Evolutionary conservation across 306 rosid genomes (phyloP).

Genomic region (Cucurbita pepo): DNA sequence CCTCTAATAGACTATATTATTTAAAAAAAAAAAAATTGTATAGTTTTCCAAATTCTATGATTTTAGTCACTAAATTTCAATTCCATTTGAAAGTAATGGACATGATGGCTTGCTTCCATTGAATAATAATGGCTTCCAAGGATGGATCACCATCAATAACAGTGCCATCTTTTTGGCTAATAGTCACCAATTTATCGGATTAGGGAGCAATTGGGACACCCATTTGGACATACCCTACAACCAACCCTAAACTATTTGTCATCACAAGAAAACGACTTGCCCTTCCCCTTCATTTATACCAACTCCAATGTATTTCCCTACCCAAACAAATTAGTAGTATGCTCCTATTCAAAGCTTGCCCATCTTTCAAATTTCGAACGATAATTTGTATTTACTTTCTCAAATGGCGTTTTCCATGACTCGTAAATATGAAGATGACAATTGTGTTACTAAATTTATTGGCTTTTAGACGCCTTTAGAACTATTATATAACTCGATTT

Average conservation of each 20-base stretch:
- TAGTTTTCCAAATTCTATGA: not conserved
- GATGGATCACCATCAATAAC: conserved; percentile 4
- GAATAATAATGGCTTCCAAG: not conserved
- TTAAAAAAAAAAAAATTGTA: too few species aligned
- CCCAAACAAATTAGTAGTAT: too few species aligned
- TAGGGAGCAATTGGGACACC: conserved; percentile 4
- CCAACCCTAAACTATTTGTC: not conserved
- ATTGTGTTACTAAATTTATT: not conserved
- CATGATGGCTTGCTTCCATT: conserved; percentile 2
- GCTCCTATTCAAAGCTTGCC: not conserved
- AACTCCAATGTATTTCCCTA: not conserved
- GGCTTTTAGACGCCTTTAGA: not conserved
- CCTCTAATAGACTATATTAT: too few species aligned
- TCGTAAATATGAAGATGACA: not conserved
- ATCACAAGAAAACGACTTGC: not conserved
- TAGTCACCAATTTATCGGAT: not conserved
- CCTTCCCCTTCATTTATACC: not conserved
- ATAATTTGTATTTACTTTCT: not conserved
- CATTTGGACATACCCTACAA: not conserved
- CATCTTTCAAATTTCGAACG: not conserved
- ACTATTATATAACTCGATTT: too few species aligned
- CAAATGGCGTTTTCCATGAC: not conserved
- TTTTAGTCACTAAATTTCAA: not conserved
- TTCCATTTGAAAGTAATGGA: not conserved
- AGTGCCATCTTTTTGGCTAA: conserved; percentile 3